phyloP scores from a whole-genome alignment of 208 protist species.

The Trypanosomatidae sp. region DNA sequence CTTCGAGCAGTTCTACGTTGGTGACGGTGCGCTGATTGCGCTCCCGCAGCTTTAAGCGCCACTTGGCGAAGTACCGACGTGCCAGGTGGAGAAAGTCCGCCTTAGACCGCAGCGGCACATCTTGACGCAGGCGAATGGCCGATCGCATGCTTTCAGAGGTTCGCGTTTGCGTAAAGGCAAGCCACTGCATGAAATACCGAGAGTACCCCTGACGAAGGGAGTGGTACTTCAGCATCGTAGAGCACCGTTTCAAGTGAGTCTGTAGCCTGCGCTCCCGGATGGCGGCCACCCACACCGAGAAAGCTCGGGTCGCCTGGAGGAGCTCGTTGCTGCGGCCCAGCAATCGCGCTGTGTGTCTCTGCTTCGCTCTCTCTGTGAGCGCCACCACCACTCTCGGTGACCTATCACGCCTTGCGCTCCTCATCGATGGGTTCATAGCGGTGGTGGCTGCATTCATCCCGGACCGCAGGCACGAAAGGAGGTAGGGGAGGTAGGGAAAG shows the following conservation, averaged over 20 bases:
- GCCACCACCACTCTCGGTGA: conserved; percentile 5
- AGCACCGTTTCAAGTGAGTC: conserved; percentile 65
- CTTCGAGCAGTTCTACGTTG: conserved; percentile 44
- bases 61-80: conserved; percentile 61
- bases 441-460: not conserved
- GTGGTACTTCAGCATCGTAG: conserved; percentile 59
- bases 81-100: conserved; percentile 55
- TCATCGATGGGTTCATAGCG: not conserved
- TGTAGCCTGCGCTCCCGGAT: conserved; percentile 34
- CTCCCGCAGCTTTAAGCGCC: conserved; percentile 46
- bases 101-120: conserved; percentile 59
- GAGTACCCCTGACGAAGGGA: conserved; percentile 39
- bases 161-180: conserved; percentile 38
- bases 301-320: conserved; percentile 18
- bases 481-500: not conserved
- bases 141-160: conserved; percentile 14
- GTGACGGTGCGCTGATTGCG: conserved; percentile 41
- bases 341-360: conserved; percentile 7
- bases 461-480: not conserved
- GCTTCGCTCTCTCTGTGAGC: conserved; percentile 9
- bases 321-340: conserved; percentile 25
- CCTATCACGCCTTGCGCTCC: not conserved
- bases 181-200: conserved; percentile 66
- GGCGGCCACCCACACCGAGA: conserved; percentile 38
- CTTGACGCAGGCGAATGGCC: conserved; percentile 26